These are phyloP conservation scores for Citrus reticulata DNA, from an alignment of 345 rosid genomes.

Conservation along the genomic window DNA sequence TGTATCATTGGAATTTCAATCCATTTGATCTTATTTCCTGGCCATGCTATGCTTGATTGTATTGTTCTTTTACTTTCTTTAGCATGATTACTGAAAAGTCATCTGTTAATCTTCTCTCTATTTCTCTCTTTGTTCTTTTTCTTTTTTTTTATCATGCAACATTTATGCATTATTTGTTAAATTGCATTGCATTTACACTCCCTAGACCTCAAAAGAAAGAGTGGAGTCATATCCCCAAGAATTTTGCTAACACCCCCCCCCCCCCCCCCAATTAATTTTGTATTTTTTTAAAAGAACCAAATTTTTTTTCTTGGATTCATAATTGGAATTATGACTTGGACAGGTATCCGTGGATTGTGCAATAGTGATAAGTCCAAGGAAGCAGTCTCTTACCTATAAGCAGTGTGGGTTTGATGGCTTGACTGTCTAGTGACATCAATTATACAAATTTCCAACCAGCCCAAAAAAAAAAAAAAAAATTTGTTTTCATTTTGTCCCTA, in stretches of 20 bases:
- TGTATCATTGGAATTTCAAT: neutral
- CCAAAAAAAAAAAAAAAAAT: no score
- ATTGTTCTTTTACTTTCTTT: no score
- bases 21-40: neutral
- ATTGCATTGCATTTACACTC: neutral
- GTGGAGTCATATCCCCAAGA: neutral
- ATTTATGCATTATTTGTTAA: no score
- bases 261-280: neutral
- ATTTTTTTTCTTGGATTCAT: neutral
- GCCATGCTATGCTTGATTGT: neutral
- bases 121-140: no score
- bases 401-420: constrained; percentile 98
- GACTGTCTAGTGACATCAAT: constrained; percentile 33
- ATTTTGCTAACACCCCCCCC: neutral
- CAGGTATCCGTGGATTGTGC: constrained; percentile 96
- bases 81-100: neutral
- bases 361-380: constrained; percentile 86
- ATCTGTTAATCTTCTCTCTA: no score
- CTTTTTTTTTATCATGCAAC: neutral
- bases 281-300: no score
- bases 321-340: neutral
- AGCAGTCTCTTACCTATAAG: constrained; percentile 86
- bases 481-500: neutral
- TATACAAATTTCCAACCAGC: neutral
- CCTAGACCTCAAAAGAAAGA: neutral